Evolutionary conservation across 768 basidiomycete genomes (phyloP).

Genomic region (Rhodotorula paludigena): DNA sequence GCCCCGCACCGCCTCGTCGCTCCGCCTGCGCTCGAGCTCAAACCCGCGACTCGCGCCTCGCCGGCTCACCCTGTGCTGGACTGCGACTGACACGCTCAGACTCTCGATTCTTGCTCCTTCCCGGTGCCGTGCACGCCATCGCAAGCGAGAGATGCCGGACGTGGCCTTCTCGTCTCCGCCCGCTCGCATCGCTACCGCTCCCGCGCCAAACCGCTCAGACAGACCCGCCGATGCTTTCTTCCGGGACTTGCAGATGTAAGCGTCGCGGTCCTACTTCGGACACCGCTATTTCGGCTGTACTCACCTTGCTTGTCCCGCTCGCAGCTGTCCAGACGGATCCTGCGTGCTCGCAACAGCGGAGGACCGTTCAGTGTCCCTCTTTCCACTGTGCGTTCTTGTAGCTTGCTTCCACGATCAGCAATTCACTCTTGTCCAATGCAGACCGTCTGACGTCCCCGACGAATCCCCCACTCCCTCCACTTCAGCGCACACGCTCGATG

Average conservation of each 20-base stretch:
- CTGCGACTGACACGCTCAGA: background rate
- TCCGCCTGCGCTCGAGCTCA: background rate
- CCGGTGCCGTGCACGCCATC: no score
- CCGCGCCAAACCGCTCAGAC: slow-evolving; percentile 7
- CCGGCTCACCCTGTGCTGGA: background rate
- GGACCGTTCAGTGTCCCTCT: slow-evolving; percentile 60
- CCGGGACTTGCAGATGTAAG: slow-evolving; percentile 58
- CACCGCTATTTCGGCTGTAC: background rate
- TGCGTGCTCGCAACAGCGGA: slow-evolving; percentile 66
- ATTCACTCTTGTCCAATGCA: background rate
- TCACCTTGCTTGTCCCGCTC: background rate
- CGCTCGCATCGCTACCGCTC: background rate
- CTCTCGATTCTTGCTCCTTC: no score
- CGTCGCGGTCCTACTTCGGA: background rate
- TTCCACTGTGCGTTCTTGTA: slow-evolving; percentile 51
- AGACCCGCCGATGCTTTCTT: slow-evolving; percentile 53
- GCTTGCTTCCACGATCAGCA: background rate
- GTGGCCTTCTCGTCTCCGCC: background rate
- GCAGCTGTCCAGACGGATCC: slow-evolving; percentile 72
- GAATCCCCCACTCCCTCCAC: background rate
- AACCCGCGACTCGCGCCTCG: background rate
- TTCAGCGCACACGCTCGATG: slow-evolving; percentile 1
- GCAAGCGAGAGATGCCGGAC: background rate
- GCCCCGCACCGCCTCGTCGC: background rate
- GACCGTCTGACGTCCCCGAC: background rate